Percentiles rank a stretch among this genome's conserved stretches.
These are phyloP conservation scores for Citeromyces matritensis DNA, from an alignment of 805 yeast species.

Conservation along the genomic window DNA sequence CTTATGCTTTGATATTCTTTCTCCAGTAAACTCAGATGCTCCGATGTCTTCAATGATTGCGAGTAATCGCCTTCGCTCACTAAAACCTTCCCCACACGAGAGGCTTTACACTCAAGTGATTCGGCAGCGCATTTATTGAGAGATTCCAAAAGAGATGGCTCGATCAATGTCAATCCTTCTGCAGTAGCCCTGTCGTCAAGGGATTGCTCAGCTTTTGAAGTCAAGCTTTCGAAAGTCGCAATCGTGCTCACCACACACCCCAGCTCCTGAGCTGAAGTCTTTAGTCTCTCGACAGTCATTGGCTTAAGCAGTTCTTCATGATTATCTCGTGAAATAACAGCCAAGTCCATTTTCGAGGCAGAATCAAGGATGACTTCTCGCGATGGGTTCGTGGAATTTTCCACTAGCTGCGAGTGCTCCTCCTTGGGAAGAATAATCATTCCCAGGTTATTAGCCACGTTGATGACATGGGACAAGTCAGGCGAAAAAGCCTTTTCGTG, in stretches of 20 bases:
- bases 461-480: conserved; percentile 8
- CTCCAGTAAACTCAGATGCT: conserved; percentile 2
- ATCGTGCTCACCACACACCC: conserved; percentile 3
- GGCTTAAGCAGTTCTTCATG: conserved; percentile 1
- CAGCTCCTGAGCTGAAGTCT: conserved; percentile 4
- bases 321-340: background rate
- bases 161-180: too few relatives aligned
- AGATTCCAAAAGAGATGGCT: too few relatives aligned
- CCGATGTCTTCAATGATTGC: conserved; percentile 6
- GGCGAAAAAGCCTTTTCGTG: background rate
- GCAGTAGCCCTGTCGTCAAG: too few relatives aligned
- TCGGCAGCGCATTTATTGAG: conserved; percentile 6
- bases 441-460: conserved; percentile 13
- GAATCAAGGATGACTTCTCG: conserved; percentile 4
- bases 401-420: conserved; percentile 6
- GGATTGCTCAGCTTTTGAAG: too few relatives aligned
- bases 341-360: conserved; percentile 3
- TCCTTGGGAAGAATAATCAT: conserved; percentile 6
- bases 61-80: conserved; percentile 9
- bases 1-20: conserved; percentile 2
- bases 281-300: background rate
- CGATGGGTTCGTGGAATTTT: conserved; percentile 3
- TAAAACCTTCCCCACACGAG: conserved; percentile 11
- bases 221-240: conserved; percentile 11
- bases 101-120: conserved; percentile 13